phyloP scores from a whole-genome alignment of 495 filamentous ascomycete species.

The Tuber indicum region DNA sequence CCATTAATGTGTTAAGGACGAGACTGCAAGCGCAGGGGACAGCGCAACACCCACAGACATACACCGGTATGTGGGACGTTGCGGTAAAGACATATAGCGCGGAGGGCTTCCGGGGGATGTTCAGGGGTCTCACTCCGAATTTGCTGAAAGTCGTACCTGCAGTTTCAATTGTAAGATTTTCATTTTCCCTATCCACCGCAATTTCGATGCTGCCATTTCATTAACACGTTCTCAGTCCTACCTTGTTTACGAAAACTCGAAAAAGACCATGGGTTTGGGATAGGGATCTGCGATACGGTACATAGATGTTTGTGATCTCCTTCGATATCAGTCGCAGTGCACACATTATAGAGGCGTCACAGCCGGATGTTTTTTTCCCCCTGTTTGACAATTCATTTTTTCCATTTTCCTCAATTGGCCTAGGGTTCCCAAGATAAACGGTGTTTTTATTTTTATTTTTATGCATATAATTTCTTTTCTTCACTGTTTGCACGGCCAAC shows the following conservation, averaged over 20 bases:
- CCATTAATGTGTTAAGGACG: slow-evolving; percentile 88
- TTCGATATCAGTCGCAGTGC: slow-evolving; percentile 18
- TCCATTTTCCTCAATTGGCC: background rate
- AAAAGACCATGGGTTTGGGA: slow-evolving; percentile 64
- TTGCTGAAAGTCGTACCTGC: slow-evolving; percentile 94
- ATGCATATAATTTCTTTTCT: background rate
- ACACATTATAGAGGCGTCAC: slow-evolving; percentile 13
- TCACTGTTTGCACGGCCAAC: background rate
- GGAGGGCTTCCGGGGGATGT: slow-evolving; percentile 81
- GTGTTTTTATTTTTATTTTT: slow-evolving; percentile 14
- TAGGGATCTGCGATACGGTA: slow-evolving; percentile 41
- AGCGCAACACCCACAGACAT: slow-evolving; percentile 79
- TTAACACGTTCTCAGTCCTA: slow-evolving; percentile 53
- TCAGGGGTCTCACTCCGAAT: slow-evolving; percentile 92
- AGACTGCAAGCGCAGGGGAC: slow-evolving; percentile 93
- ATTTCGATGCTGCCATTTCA: slow-evolving; percentile 16
- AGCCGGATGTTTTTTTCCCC: slow-evolving; percentile 19
- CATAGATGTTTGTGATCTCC: slow-evolving; percentile 16
- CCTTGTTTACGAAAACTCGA: slow-evolving; percentile 94
- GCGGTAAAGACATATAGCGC: slow-evolving; percentile 68
- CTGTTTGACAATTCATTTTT: background rate
- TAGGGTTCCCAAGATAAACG: slow-evolving; percentile 18
- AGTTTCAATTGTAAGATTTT: slow-evolving; percentile 65
- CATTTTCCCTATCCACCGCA: slow-evolving; percentile 10
- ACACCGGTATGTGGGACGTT: slow-evolving; percentile 82